Evolutionary conservation across 495 filamentous ascomycete genomes (phyloP).

Genomic region (Penicillium longicatenatum): DNA sequence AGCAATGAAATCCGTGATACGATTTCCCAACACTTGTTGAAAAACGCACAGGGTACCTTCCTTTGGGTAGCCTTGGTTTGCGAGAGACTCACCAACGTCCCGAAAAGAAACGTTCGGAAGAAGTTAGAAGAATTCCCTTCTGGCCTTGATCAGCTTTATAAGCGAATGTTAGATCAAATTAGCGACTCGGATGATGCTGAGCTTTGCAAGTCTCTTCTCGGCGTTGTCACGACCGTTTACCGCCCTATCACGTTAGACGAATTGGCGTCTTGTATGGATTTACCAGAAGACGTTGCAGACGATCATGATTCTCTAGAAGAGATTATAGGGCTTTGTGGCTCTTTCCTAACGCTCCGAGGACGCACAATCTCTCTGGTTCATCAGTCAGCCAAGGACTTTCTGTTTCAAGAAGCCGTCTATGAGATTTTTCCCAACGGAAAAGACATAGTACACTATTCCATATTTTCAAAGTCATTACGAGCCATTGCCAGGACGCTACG

Average conservation of each 20-base stretch:
- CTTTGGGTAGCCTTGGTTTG: constrained; percentile 12
- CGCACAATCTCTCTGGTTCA: constrained; percentile 38
- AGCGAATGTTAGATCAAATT: constrained; percentile 22
- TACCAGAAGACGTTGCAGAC: constrained; percentile 10
- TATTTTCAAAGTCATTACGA: constrained; percentile 31
- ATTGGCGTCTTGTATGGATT: constrained; percentile 20
- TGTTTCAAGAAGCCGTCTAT: constrained; percentile 11
- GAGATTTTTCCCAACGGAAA: constrained; percentile 21
- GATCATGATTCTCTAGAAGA: constrained; percentile 4
- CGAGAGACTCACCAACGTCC: neutral
- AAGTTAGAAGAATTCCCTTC: constrained; percentile 6
- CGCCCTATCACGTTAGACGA: constrained; percentile 29
- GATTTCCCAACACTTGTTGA: no score
- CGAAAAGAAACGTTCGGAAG: neutral
- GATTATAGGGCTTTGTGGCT: constrained; percentile 18
- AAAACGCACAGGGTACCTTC: no score
- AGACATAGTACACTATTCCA: constrained; percentile 27
- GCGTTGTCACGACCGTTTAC: constrained; percentile 17
- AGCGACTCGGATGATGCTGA: constrained; percentile 9
- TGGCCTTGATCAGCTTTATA: constrained; percentile 19
- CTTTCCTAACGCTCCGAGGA: constrained; percentile 24
- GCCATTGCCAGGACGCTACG: constrained; percentile 15
- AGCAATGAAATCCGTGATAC: no score
- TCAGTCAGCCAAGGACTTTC: constrained; percentile 45
- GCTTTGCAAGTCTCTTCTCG: constrained; percentile 19